Evolutionary conservation across 768 basidiomycete genomes (phyloP).

Genomic region (Botryobasidium botryosum): DNA sequence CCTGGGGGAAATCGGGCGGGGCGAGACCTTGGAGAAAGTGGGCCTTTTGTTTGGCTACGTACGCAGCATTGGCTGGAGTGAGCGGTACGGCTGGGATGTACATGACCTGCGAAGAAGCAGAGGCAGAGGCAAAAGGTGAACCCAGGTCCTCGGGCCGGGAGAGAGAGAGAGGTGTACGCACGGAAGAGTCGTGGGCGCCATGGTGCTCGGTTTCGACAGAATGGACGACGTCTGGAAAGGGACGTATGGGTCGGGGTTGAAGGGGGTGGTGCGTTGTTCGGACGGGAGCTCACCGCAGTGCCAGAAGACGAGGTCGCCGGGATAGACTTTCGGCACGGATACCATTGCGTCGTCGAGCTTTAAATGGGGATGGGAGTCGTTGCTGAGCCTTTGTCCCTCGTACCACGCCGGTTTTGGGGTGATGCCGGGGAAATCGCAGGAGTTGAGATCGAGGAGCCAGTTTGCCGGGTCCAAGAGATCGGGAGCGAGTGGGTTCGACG

Average conservation of each 20-base stretch:
- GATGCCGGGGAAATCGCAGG: conserved; percentile 3
- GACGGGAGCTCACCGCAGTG: conserved; percentile 33
- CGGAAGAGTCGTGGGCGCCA: conserved; percentile 20
- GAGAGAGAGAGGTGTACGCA: conserved; percentile 18
- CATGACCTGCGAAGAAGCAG: conserved; percentile 23
- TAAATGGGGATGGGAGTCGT: conserved; percentile 48
- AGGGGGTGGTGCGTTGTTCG: background rate
- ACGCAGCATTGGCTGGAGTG: conserved; percentile 42
- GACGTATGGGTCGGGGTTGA: conserved; percentile 25
- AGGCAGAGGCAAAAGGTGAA: background rate
- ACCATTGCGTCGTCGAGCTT: conserved; percentile 47
- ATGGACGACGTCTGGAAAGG: conserved; percentile 13
- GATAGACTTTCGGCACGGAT: conserved; percentile 44
- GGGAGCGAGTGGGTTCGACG: conserved; percentile 15
- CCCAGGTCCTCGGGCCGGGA: too few species aligned
- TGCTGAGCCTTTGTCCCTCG: conserved; percentile 23
- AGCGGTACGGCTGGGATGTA: conserved; percentile 60
- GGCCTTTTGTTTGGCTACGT: conserved; percentile 44
- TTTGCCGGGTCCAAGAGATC: conserved; percentile 3
- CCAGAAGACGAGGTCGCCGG: conserved; percentile 71
- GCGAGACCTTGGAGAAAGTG: conserved; percentile 41
- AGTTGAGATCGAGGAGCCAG: conserved; percentile 8
- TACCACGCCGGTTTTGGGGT: background rate
- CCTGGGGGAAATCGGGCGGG: conserved; percentile 51
- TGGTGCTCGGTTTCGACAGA: conserved; percentile 15